Conservation (phyloP, 495 filamentous ascomycete species). For the Tetracladium setigerum region DNA sequence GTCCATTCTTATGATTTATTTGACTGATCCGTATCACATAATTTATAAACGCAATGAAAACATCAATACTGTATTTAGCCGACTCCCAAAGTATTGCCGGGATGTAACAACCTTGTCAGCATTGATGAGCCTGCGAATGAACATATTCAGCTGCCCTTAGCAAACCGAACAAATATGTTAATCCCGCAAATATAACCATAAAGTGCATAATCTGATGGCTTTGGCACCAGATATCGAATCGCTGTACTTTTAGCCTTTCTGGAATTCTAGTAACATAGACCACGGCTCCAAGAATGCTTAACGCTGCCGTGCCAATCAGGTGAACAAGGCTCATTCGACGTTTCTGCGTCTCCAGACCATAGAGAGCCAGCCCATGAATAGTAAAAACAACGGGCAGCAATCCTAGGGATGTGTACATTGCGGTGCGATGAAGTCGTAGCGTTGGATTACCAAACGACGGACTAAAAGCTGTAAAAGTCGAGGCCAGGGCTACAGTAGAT, state of each 20-base stretch:
- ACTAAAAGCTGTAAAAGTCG: slow-evolving; percentile 59
- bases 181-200: slow-evolving; percentile 50
- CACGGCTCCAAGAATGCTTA: slow-evolving; percentile 77
- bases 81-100: too few relatives aligned
- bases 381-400: slow-evolving; percentile 70
- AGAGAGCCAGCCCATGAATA: slow-evolving; percentile 28
- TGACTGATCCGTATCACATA: too few relatives aligned
- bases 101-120: too few relatives aligned
- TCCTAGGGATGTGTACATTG: slow-evolving; percentile 84
- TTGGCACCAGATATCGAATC: slow-evolving; percentile 63
- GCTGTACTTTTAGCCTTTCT: slow-evolving; percentile 49
- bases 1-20: too few relatives aligned
- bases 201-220: slow-evolving; percentile 76
- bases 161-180: slow-evolving; percentile 13
- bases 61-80: too few relatives aligned
- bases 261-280: slow-evolving; percentile 60
- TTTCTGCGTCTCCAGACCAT: slow-evolving; percentile 58
- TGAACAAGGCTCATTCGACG: slow-evolving; percentile 72
- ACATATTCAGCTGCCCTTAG: slow-evolving; percentile 11
- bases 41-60: too few relatives aligned
- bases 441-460: slow-evolving; percentile 69
- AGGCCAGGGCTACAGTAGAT: slow-evolving; percentile 47
- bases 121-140: slow-evolving; percentile 7
- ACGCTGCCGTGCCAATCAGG: slow-evolving; percentile 54
- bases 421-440: slow-evolving; percentile 76